Conservation (phyloP, 805 yeast species). For the Teunomyces panamensis region DNA sequence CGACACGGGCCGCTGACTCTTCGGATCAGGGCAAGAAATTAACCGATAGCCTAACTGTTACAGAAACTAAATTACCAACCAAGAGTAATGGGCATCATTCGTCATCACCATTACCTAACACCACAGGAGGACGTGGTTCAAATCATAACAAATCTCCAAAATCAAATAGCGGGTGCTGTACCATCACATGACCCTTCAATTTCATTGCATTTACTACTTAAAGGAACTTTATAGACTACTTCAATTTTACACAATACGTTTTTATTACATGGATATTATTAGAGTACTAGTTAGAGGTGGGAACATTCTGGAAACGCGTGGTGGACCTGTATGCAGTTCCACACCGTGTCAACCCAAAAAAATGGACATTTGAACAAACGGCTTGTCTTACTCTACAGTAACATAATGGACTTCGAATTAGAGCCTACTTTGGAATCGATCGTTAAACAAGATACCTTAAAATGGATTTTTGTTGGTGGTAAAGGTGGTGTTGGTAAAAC, state of each 20-base stretch:
- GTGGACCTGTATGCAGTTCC: not conserved
- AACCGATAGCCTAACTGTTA: not conserved
- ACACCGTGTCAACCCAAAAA: not conserved
- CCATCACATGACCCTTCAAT: not conserved
- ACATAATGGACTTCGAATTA: conserved; percentile 53
- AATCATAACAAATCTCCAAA: not conserved
- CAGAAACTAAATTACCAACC: not conserved
- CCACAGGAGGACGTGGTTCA: not conserved
- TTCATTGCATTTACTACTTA: not conserved
- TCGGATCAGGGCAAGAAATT: no score
- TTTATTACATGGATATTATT: not conserved
- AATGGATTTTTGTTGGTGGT: conserved; percentile 99
- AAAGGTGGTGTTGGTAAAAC: conserved; percentile 99
- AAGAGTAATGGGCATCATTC: no score
- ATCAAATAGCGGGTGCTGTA: not conserved
- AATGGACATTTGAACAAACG: not conserved
- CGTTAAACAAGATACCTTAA: conserved; percentile 61
- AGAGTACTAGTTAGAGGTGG: no score
- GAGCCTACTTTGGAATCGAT: conserved; percentile 73
- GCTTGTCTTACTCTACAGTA: not conserved
- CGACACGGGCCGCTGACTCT: not conserved
- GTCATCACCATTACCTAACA: not conserved
- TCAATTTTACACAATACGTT: not conserved
- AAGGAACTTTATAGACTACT: not conserved
- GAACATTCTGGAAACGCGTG: conserved; percentile 1